These are phyloP conservation scores for Cicer arietinum DNA, from an alignment of 306 rosid species.

Conservation along the genomic window DNA sequence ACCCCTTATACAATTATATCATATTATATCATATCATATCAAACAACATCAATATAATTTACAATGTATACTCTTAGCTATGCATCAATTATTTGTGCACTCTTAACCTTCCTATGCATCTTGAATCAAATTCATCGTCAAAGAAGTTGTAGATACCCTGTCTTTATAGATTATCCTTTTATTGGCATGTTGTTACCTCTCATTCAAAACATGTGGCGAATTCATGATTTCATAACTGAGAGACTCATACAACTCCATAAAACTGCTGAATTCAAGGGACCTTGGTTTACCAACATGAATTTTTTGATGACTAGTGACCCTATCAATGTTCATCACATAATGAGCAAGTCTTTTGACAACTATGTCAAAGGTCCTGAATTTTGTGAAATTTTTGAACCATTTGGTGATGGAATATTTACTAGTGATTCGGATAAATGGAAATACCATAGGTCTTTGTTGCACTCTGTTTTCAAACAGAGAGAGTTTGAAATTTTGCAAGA, in stretches of 20 bases:
- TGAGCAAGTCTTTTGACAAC: constrained; percentile 46
- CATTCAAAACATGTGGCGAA: not conserved
- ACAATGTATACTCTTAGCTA: too few relatives aligned
- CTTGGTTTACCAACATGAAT: constrained; percentile 48
- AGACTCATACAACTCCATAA: not conserved
- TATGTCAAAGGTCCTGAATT: constrained; percentile 43
- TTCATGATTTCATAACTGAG: constrained; percentile 26
- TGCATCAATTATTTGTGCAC: not conserved
- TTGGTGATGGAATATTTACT: constrained; percentile 55
- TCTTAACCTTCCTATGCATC: not conserved
- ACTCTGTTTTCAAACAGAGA: constrained; percentile 2
- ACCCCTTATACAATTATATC: too few relatives aligned
- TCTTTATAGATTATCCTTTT: constrained; percentile 40
- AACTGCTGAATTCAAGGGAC: constrained; percentile 43
- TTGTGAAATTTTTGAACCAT: constrained; percentile 46
- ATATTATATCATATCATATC: too few relatives aligned
- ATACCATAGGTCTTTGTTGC: constrained; percentile 33
- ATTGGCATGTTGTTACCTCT: constrained; percentile 49
- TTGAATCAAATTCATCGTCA: not conserved
- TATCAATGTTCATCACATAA: constrained; percentile 41
- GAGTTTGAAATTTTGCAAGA: constrained; percentile 33
- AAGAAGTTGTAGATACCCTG: not conserved
- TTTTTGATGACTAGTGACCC: constrained; percentile 46
- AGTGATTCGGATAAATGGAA: constrained; percentile 46
- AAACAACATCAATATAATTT: too few relatives aligned